A percentile compares a stretch with the other conserved stretches of the same genome.
phyloP scores from a whole-genome alignment of 257 asterid species.

The Nicotiana sylvestris region DNA sequence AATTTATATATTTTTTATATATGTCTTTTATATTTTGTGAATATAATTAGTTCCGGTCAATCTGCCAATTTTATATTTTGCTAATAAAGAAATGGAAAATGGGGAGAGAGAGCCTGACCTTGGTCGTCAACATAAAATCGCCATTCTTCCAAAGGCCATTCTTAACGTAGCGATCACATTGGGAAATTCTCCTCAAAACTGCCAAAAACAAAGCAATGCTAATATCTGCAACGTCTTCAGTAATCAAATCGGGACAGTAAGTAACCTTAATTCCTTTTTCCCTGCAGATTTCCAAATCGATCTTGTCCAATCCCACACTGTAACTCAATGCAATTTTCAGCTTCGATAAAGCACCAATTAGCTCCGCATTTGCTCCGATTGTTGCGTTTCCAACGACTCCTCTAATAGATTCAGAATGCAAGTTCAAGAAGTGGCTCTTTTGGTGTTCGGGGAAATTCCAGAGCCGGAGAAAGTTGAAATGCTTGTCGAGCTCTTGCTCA shows the following conservation, averaged over 20 bases:
- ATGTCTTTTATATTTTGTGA: too few relatives aligned
- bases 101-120: slow-evolving; percentile 31
- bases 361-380: slow-evolving; percentile 42
- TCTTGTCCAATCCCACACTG: slow-evolving; percentile 80
- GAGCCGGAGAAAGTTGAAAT: slow-evolving; percentile 62
- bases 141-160: slow-evolving; percentile 54
- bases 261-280: slow-evolving; percentile 79
- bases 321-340: slow-evolving; percentile 63
- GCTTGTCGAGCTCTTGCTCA: slow-evolving; percentile 60
- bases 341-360: slow-evolving; percentile 61
- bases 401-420: slow-evolving; percentile 49
- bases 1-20: too few relatives aligned
- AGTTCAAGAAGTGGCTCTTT: slow-evolving; percentile 35
- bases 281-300: slow-evolving; percentile 61
- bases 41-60: too few relatives aligned
- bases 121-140: slow-evolving; percentile 55
- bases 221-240: slow-evolving; percentile 84
- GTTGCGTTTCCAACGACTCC: slow-evolving; percentile 62
- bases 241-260: slow-evolving; percentile 75
- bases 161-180: slow-evolving; percentile 60
- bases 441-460: slow-evolving; percentile 47
- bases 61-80: too few relatives aligned
- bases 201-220: slow-evolving; percentile 76
- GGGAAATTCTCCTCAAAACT: slow-evolving; percentile 55
- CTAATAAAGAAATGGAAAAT: too few relatives aligned